phyloP scores from a whole-genome alignment of 805 yeast genomes.

The Schizosaccharomyces octosporus region DNA sequence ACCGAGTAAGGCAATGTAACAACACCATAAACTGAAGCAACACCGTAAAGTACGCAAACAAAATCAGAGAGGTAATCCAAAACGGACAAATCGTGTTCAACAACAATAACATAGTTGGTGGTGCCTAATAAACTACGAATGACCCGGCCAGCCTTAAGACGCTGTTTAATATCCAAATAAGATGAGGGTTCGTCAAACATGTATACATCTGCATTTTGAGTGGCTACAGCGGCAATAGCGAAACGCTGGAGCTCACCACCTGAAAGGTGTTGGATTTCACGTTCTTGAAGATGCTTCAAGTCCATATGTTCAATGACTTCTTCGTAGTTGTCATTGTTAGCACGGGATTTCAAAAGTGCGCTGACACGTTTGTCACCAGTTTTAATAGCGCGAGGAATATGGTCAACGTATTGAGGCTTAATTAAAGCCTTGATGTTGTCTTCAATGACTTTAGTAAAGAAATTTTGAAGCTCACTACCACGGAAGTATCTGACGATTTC shows the following conservation, averaged over 20 bases:
- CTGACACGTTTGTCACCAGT: conserved; percentile 75
- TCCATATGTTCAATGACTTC: conserved; percentile 50
- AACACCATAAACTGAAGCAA: conserved; percentile 95
- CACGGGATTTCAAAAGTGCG: conserved; percentile 49
- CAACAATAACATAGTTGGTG: conserved; percentile 65
- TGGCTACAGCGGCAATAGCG: conserved; percentile 92
- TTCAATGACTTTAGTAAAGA: conserved; percentile 78
- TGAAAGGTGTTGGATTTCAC: conserved; percentile 74
- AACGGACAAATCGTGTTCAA: conserved; percentile 95
- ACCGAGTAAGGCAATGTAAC: conserved; percentile 91
- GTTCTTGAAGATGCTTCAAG: conserved; percentile 45
- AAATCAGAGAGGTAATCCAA: conserved; percentile 91
- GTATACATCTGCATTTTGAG: conserved; percentile 81
- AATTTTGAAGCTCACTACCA: conserved; percentile 93
- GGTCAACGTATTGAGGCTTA: conserved; percentile 96
- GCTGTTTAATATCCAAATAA: conserved; percentile 91
- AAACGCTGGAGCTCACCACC: conserved; percentile 99
- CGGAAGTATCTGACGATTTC: conserved; percentile 76
- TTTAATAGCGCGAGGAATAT: conserved; percentile 85
- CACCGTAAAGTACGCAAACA: conserved; percentile 91
- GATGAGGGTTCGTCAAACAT: conserved; percentile 99
- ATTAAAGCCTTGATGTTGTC: conserved; percentile 89
- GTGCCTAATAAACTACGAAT: conserved; percentile 65
- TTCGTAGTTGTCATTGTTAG: conserved; percentile 44
- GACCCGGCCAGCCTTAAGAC: conserved; percentile 88